A percentile compares a stretch with the other conserved stretches of the same genome.
Conservation (phyloP, 345 rosid species). For the Hirschfeldia incana region DNA sequence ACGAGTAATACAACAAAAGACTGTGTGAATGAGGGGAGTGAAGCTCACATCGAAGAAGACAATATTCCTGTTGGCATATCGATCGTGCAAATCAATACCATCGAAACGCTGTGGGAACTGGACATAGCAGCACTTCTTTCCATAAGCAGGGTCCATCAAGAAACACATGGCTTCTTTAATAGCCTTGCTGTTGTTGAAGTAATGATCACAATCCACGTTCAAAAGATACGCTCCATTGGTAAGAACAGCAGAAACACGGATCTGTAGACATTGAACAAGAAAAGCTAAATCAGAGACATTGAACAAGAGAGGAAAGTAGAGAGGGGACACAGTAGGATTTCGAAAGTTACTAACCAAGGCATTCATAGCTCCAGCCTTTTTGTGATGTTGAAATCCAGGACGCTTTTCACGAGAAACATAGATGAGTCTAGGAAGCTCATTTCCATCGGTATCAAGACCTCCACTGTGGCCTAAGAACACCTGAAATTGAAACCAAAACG, state of each 20-base stretch:
- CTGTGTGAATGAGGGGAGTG: slow-evolving; percentile 19
- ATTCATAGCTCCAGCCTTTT: slow-evolving; percentile 99
- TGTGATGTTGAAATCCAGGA: slow-evolving; percentile 99
- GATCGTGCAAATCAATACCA: slow-evolving; percentile 99
- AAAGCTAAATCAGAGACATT: slow-evolving; percentile 21
- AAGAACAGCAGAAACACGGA: slow-evolving; percentile 97
- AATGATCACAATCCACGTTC: slow-evolving; percentile 99
- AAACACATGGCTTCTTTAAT: slow-evolving; percentile 99
- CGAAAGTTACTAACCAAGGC: slow-evolving; percentile 70
- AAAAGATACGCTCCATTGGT: slow-evolving; percentile 98
- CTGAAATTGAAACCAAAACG: slow-evolving; percentile 39
- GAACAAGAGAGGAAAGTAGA: slow-evolving; percentile 13
- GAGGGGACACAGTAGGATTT: neutral
- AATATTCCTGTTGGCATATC: slow-evolving; percentile 98
- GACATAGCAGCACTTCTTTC: slow-evolving; percentile 96
- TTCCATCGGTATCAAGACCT: slow-evolving; percentile 97
- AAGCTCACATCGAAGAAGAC: slow-evolving; percentile 95
- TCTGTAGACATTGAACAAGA: slow-evolving; percentile 50
- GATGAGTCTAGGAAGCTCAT: slow-evolving; percentile 97
- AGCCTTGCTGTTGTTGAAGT: slow-evolving; percentile 99
- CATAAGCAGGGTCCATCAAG: slow-evolving; percentile 91
- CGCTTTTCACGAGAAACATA: slow-evolving; percentile 99
- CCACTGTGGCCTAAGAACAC: slow-evolving; percentile 99
- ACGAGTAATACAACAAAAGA: slow-evolving; percentile 2
- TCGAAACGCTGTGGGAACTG: slow-evolving; percentile 99